Evolutionary conservation across 2,329 filamentous ascomycete species (phyloP).

Genomic region (Pseudophaeomoniella oleicola): DNA sequence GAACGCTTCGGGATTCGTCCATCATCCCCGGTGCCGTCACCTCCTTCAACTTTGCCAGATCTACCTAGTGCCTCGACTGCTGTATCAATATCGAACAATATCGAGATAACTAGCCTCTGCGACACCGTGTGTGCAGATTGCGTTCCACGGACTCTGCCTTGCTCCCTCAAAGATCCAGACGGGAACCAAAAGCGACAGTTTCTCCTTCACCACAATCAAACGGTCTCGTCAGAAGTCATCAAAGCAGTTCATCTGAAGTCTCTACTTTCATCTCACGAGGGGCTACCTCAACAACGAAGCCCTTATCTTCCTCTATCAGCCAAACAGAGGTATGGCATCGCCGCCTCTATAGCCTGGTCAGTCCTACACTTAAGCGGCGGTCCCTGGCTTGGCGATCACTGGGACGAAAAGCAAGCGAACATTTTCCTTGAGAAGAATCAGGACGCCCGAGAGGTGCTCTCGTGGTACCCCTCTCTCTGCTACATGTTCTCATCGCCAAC

Average conservation of each 20-base stretch:
- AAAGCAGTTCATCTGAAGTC: neutral
- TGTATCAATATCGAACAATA: no score
- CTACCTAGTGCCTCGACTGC: no score
- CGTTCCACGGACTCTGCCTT: neutral
- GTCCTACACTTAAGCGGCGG: conserved; percentile 5
- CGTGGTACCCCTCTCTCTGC: neutral
- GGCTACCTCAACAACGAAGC: neutral
- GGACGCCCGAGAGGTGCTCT: neutral
- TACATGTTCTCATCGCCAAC: neutral
- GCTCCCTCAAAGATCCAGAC: neutral
- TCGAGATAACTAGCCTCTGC: no score
- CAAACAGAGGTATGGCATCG: conserved; percentile 7
- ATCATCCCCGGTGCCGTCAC: no score
- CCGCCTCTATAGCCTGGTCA: conserved; percentile 5
- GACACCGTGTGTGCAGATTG: neutral
- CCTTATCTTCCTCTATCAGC: conserved; percentile 1
- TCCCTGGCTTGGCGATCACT: conserved; percentile 4
- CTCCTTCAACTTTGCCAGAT: no score
- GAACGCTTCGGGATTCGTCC: no score
- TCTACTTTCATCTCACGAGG: neutral
- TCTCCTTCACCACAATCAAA: neutral
- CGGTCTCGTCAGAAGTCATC: neutral
- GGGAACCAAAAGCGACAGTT: neutral
- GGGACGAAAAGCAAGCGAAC: neutral
- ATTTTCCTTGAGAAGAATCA: neutral